phyloP scores from a whole-genome alignment of 139 green algal genomes.

The Chlamydomonas urium region DNA sequence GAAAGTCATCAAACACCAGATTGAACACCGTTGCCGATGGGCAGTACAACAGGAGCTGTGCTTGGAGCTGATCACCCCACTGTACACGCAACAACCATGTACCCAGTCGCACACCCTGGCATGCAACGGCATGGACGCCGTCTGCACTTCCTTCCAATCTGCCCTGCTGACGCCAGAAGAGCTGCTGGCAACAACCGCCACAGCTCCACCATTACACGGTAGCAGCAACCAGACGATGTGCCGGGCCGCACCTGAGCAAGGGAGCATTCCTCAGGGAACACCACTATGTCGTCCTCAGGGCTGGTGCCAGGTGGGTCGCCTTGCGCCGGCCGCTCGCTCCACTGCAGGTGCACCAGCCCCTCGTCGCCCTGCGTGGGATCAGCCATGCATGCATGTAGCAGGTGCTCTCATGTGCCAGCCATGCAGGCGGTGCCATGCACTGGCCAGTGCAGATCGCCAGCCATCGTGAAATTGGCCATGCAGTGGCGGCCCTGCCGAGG shows the following conservation, averaged over 20 bases:
- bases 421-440: neutral
- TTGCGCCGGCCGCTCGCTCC: conserved; percentile 21
- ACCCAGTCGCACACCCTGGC: neutral
- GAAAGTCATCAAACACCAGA: neutral
- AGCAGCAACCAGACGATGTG: neutral
- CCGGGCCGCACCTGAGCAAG: conserved; percentile 15
- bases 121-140: too few relatives aligned
- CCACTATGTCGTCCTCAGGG: conserved; percentile 24
- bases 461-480: too few relatives aligned
- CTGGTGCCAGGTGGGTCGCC: neutral
- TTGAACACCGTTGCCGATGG: too few relatives aligned
- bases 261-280: conserved; percentile 27
- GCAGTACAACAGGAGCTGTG: neutral
- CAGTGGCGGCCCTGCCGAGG: too few relatives aligned
- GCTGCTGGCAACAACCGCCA: too few relatives aligned
- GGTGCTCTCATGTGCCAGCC: too few relatives aligned
- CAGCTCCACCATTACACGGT: too few relatives aligned
- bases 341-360: conserved; percentile 23
- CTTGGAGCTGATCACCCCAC: neutral
- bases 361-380: conserved; percentile 4
- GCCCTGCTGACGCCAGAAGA: too few relatives aligned
- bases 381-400: neutral
- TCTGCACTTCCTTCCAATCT: too few relatives aligned
- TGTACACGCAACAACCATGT: neutral
- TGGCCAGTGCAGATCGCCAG: too few relatives aligned